Conservation (phyloP, 768 basidiomycete genomes). For the Tylopilus rubrobrunneus region DNA sequence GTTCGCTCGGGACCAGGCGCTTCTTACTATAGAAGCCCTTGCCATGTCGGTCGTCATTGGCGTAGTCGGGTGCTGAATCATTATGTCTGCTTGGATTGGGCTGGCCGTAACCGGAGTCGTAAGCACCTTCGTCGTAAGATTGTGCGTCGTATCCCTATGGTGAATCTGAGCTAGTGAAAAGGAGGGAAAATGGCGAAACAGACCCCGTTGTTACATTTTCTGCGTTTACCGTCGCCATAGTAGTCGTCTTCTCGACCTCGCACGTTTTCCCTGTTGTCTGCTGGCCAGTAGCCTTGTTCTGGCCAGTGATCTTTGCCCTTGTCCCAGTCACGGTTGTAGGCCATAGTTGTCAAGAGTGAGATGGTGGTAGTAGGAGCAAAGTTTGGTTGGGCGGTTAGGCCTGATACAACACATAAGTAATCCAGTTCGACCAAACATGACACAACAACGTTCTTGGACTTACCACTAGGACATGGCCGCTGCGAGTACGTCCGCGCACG, state of each 20-base stretch:
- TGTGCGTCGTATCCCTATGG: slow-evolving; percentile 52
- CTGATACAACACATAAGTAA: background rate
- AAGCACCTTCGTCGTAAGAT: slow-evolving; percentile 44
- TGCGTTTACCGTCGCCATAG: slow-evolving; percentile 66
- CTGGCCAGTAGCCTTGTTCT: slow-evolving; percentile 42
- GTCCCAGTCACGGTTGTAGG: slow-evolving; percentile 86
- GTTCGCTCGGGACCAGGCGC: slow-evolving; percentile 77
- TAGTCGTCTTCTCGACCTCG: slow-evolving; percentile 69
- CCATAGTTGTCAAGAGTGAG: slow-evolving; percentile 40
- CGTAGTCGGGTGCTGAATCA: slow-evolving; percentile 41
- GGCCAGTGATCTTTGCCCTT: slow-evolving; percentile 64
- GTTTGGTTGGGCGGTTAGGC: slow-evolving; percentile 1
- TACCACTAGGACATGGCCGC: slow-evolving; percentile 52
- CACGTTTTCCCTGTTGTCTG: slow-evolving; percentile 35
- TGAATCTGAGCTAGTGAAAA: slow-evolving; percentile 6
- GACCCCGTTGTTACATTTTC: slow-evolving; percentile 78
- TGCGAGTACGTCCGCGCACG: slow-evolving; percentile 45
- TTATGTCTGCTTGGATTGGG: slow-evolving; percentile 28
- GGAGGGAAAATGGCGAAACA: background rate
- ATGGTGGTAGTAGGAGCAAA: slow-evolving; percentile 24
- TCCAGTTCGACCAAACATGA: slow-evolving; percentile 24
- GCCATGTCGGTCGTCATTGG: slow-evolving; percentile 47
- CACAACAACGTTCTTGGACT: slow-evolving; percentile 26
- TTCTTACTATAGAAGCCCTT: slow-evolving; percentile 57
- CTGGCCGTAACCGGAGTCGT: slow-evolving; percentile 32